Base-by-base conservation (phyloP, 2,329 filamentous ascomycete species). In the Aspergillus calidoustus region DNA sequence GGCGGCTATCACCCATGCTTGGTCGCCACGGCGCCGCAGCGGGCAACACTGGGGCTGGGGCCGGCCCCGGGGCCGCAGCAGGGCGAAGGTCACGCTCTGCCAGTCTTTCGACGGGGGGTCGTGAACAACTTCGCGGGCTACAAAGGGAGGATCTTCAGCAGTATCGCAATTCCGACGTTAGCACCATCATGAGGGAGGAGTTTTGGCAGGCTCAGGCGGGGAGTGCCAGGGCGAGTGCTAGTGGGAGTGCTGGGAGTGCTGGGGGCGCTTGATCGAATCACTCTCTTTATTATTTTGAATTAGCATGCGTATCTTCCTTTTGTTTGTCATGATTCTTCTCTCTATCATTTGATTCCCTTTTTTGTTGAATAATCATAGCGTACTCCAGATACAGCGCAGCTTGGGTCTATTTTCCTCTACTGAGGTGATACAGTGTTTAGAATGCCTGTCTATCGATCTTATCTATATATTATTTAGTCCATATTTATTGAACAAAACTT, bases 111-210 rank as follows among this genome's bases (percentile, higher is more conserved):
- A 72, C 69, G 1, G 63, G 59, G 3, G 73, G 71, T 7, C 63
- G 72, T 11, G 73, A 76, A 52, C 72, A 74, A 53, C 58, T 74
- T 22, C 73, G 70, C 25, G 73, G 74, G 17, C 63, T 77, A 4
- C 68, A 72, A 11, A 72, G 75, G 22, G 74, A 76, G 59, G 74
- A 76, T 17, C 58, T 74, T 50, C 68, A 68, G 44, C 75, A 68
- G 54, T 77, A 77, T 61, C 74, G 74, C 44, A 76, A 76, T 56
- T 75, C 74, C n/a, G 76, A 78, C 62, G 67, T 78, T 19, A 77
- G 74, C 60, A 59, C 67, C 15, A 72, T 73, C 46, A 72, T 75
- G 72, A 64, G 71, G 28, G 75, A 77, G 7, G 74, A 75, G 31
- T 76, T 77, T 31, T 47, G 34, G 34, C 34, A 41, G 11, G 34